phyloP scores from a whole-genome alignment of 331 rosid species.

The Prunus yedoensis region DNA sequence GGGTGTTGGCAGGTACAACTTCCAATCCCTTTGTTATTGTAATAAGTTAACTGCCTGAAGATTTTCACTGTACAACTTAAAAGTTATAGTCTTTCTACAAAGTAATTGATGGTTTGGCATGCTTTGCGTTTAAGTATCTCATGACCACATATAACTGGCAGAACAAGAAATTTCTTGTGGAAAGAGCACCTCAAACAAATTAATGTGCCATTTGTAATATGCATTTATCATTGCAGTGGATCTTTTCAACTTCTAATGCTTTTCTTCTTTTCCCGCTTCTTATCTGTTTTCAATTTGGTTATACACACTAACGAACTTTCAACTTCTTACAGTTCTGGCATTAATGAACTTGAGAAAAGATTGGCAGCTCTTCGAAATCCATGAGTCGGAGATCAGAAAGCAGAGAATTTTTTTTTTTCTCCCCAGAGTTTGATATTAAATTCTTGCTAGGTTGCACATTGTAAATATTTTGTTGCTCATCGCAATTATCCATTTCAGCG shows the following conservation, averaged over 20 bases:
- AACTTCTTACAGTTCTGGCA: slow-evolving; percentile 62
- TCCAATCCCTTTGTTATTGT: neutral
- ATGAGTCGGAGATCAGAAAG: slow-evolving; percentile 15
- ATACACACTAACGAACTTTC: slow-evolving; percentile 16
- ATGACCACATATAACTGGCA: no score
- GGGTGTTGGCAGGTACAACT: slow-evolving; percentile 69
- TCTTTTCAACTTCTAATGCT: neutral
- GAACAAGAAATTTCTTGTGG: neutral
- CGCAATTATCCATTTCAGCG: neutral
- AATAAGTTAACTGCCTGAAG: neutral
- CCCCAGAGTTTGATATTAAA: neutral
- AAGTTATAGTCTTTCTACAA: neutral
- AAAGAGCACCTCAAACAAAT: slow-evolving; percentile 1
- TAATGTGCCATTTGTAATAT: neutral
- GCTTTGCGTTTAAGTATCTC: neutral
- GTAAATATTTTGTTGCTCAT: slow-evolving; percentile 1
- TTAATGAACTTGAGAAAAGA: slow-evolving; percentile 84
- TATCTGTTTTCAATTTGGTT: neutral
- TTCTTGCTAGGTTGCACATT: neutral
- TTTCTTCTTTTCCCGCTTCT: neutral
- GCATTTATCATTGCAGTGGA: neutral
- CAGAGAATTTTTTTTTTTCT: neutral
- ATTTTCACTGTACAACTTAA: neutral
- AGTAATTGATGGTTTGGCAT: neutral
- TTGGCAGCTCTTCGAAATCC: slow-evolving; percentile 86